A percentile compares a stretch with the other conserved stretches of the same genome.
phyloP scores from a whole-genome alignment of 176 grass and related monocot genomes.

The Hyparrhenia diplandra region DNA sequence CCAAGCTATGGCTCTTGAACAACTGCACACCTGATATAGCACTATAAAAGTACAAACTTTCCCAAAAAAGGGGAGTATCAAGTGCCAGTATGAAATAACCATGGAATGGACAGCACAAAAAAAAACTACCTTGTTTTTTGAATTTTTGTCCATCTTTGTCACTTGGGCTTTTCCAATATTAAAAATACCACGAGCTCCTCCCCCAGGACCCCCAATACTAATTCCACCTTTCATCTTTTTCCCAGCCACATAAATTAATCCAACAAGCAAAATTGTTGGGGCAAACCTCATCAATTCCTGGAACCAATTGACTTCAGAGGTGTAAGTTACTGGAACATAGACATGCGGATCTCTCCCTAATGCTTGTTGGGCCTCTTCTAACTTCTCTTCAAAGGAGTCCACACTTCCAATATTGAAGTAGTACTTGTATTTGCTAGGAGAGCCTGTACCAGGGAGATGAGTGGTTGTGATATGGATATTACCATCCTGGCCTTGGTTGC shows the following conservation, averaged over 20 bases:
- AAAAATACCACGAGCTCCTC: slow-evolving; percentile 57
- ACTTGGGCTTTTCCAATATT: slow-evolving; percentile 83
- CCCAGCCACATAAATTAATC: slow-evolving; percentile 56
- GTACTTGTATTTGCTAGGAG: slow-evolving; percentile 62
- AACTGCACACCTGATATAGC: neutral
- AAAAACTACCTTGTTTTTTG: slow-evolving; percentile 76
- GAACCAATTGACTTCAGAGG: slow-evolving; percentile 61
- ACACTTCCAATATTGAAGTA: slow-evolving; percentile 97
- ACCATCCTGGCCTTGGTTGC: slow-evolving; percentile 33
- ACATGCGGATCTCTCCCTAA: slow-evolving; percentile 70
- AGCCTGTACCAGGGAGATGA: slow-evolving; percentile 37
- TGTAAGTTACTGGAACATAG: slow-evolving; percentile 81
- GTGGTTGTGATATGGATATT: slow-evolving; percentile 42
- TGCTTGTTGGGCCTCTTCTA: slow-evolving; percentile 75
- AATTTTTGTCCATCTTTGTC: slow-evolving; percentile 94
- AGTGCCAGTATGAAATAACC: neutral
- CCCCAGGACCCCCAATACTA: slow-evolving; percentile 56
- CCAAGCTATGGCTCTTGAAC: slow-evolving; percentile 13
- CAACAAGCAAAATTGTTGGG: slow-evolving; percentile 57
- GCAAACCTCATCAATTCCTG: slow-evolving; percentile 60
- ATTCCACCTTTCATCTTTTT: slow-evolving; percentile 55
- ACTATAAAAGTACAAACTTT: neutral
- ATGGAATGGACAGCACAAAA: slow-evolving; percentile 7
- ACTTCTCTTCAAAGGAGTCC: slow-evolving; percentile 88
- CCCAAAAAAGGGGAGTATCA: neutral